Base-by-base conservation (phyloP, 441 rosid genomes). In the Pelargonium fulgidum region DNA sequence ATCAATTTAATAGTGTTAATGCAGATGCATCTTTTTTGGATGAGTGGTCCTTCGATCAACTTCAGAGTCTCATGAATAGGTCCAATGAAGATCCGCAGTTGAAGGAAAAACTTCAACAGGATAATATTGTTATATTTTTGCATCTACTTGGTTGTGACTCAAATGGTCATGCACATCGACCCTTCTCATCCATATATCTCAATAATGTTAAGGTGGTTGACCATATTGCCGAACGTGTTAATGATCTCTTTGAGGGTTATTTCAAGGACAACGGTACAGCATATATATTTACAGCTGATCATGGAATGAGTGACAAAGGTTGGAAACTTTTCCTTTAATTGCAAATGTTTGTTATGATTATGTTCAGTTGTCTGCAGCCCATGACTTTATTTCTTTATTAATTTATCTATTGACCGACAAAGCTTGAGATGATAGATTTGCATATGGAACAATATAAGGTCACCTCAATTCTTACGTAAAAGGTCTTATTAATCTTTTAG, bases 281-380 rank as follows among this genome's bases (percentile, higher is more conserved):
- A 48, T 93, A 93, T 77, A 71, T 93, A 68, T 91, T 93, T 76
- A 89, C 97, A 33, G 97, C 97, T 76, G 97, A 93, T 83, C 99
- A 93, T 75, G 99, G 97, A 79, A 91, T 93, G 99, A 89, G 96
- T 45, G 99, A 93, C 81, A 93, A 93, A 88, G 98, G 97, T 91
- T 69, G 64, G 70, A 62, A 69, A 62, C 7, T 33, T 50, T 66
- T 64, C 29, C 59, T 8, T 69, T 47, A 7, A 39, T 56, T 56
- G 29, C 20, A 58, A 58, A 58, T 58, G 20, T 20, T 58, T 58
- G 29, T 8, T 52, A 7, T 58, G 26, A 17, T 3, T 12, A 45
- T 58, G 29, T 10, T 58, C 33, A 58, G 29, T 58, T 58, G 62
- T 20, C 20, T 8, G 4, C 4, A 8, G 62, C 62, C 26, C 20